Evolutionary conservation across 805 yeast species (phyloP), one percentile per base, ranked within the genome.

Genomic region (Pichia manshurica): DNA sequence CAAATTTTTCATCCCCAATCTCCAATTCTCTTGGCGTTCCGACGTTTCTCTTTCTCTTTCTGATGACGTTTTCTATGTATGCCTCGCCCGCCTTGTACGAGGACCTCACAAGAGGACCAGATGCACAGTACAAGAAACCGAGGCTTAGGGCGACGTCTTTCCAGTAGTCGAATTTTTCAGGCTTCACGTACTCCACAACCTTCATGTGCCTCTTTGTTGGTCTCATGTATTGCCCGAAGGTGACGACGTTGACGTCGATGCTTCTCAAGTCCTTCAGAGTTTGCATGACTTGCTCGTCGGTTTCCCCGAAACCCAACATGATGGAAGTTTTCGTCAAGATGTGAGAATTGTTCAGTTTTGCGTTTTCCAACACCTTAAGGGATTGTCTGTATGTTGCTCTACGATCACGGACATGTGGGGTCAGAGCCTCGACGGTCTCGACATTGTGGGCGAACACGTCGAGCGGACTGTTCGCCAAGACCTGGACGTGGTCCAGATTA

Each of bases 181-280:
- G 99, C 22, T 81, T 84, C 17, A 93, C 79, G 60, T 93, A 93
- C 57, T 91, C 97, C 10, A 87, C 96, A 38, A 93, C 99, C 70
- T 90, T 90, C 95, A 93, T 89, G 66, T 93, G 99, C 62, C 99
- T 82, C 68, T 87, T 93, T 2, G 99, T 93, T 39, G 99, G 99
- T 64, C 99, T 78, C 97, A 93, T 93, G 67, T 93, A 93, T 69
- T 93, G 99, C 33, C 99, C 99, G 68, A 93, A 93, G 0, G 99
- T 93, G 16, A 93, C 96, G 43, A 93, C 96, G 61, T 93, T 98
- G 65, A 95, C 93, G 8, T 75, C 70, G 39, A 83, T 77, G 17
- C 69, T 79, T 53, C 98, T 78, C 56, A 95, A 71, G 63, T 87
- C 95, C 52, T 66, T 73, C 59, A 93, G 64, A 0, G 97, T 82